Percentiles rank a stretch among this genome's conserved stretches.
Conservation (phyloP, 805 yeast species). For the Maudiozyma barnettii region DNA sequence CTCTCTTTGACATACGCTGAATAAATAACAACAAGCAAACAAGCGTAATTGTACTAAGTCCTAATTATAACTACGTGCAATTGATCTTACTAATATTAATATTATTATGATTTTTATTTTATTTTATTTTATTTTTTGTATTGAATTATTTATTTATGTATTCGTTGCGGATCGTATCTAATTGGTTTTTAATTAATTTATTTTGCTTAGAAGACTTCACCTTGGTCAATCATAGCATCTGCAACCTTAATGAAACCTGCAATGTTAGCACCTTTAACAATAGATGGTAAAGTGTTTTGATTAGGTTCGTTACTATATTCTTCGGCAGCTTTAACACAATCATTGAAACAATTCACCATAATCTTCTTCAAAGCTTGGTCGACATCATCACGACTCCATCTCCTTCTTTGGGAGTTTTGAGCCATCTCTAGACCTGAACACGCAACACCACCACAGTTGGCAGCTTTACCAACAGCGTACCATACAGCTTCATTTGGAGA, state of each 20-base stretch:
- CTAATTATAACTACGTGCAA: too few relatives aligned
- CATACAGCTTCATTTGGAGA: slow-evolving; percentile 52
- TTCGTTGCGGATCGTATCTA: too few relatives aligned
- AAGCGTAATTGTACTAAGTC: too few relatives aligned
- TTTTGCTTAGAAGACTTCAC: slow-evolving; percentile 45
- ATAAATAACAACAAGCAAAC: too few relatives aligned
- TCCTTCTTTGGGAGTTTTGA: slow-evolving; percentile 90
- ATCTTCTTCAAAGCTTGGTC: slow-evolving; percentile 83
- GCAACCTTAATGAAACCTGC: slow-evolving; percentile 99
- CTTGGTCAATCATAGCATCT: slow-evolving; percentile 95
- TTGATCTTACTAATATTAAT: too few relatives aligned
- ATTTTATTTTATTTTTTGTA: too few relatives aligned
- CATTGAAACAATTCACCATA: slow-evolving; percentile 87
- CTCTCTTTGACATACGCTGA: too few relatives aligned
- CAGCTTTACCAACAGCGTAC: slow-evolving; percentile 99
- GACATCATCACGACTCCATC: slow-evolving; percentile 89
- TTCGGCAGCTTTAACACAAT: slow-evolving; percentile 81
- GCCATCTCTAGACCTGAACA: slow-evolving; percentile 99
- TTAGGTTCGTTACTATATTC: slow-evolving; percentile 60
- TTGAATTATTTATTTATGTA: too few relatives aligned
- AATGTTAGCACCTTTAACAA: slow-evolving; percentile 97
- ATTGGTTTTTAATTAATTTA: background rate
- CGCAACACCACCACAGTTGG: slow-evolving; percentile 99
- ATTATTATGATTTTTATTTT: too few relatives aligned
- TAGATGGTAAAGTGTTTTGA: slow-evolving; percentile 66